Base-by-base conservation (phyloP, 257 asterid species). In the Salvia miltiorrhiza region DNA sequence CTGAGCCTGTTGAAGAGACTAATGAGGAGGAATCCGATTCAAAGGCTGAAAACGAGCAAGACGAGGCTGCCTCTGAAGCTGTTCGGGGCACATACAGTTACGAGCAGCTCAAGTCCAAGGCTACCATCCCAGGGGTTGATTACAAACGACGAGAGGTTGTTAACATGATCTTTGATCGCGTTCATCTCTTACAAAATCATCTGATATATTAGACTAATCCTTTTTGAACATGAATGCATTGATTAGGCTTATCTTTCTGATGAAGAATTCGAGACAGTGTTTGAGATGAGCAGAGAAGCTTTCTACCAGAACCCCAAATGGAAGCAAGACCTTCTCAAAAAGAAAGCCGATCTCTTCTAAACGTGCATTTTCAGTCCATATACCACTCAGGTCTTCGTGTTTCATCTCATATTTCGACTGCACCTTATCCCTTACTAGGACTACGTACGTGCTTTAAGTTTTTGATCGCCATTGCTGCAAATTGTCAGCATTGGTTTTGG, bases 271-370 rank as follows among this genome's bases (percentile, higher is more conserved):
- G 60, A 78, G 72, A 53, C 79, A 28, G 76, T 88, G 9, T 77
- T 92, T 35, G 90, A 71, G 66, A 90, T 86, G 96, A 23, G 83
- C 1, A 92, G 83, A 80, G 96, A 82, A 54, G 76, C 70, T 37
- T 90, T 92, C 82, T 83, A 85, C 73, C 82, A 80, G 75, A 43
- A 85, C 71, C 98, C 98, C 1, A 90, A 79, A 76, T 92, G 98
- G 98, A 92, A 92, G 84, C 98, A 92, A 78, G 98, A 92, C 80
- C 69, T 84, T 77, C 76, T 32, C 24, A 92, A 92, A 69, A 88
- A 58, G 90, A 92, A 90, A 71, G 91, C 71, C 17, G 98, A 86
- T 85, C 97, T 92, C 75, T 92, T 92, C 86, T 93, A 89, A 30
- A 55, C n/a, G 40, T 3, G 12, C 19, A 50, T 50, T 9, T 10